Conservation (phyloP, 2,329 filamentous ascomycete genomes). For the Sporothrix luriei region DNA sequence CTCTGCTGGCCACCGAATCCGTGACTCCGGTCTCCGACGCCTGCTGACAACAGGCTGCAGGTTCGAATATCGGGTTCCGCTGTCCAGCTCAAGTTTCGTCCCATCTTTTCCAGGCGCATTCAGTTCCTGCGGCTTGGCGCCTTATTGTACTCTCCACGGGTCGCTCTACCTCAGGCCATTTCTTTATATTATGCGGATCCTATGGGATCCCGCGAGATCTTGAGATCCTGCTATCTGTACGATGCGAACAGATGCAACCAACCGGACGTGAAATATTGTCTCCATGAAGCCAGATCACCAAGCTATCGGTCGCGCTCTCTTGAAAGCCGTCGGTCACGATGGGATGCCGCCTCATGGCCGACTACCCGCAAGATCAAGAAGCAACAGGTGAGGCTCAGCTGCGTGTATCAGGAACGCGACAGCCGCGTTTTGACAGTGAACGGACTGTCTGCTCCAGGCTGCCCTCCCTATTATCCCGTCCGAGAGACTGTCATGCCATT, state of each 20-base stretch:
- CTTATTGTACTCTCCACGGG: not conserved
- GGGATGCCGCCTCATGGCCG: not conserved
- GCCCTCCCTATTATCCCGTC: not conserved
- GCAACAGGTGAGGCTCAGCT: not conserved
- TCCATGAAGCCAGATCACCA: slow-evolving; percentile 9
- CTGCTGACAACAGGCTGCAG: not conserved
- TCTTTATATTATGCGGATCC: slow-evolving; percentile 6
- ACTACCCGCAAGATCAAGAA: not conserved
- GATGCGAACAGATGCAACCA: slow-evolving; percentile 12
- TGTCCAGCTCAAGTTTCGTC: not conserved
- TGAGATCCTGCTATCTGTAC: not conserved
- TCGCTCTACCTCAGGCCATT: not conserved
- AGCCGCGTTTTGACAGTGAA: not conserved
- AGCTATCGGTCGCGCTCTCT: not conserved
- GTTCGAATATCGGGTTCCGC: not conserved
- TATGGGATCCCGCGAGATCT: not conserved
- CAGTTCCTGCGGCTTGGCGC: slow-evolving; percentile 24
- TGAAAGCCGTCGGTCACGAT: not conserved
- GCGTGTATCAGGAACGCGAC: slow-evolving; percentile 1
- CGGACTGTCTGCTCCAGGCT: not conserved
- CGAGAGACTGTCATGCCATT: not conserved
- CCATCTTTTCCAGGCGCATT: not conserved
- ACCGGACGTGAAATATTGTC: slow-evolving; percentile 11
- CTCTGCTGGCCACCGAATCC: not conserved
- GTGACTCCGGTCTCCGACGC: not conserved